Conservation (phyloP, 805 yeast genomes). For the Zygotorulaspora danielsina region DNA sequence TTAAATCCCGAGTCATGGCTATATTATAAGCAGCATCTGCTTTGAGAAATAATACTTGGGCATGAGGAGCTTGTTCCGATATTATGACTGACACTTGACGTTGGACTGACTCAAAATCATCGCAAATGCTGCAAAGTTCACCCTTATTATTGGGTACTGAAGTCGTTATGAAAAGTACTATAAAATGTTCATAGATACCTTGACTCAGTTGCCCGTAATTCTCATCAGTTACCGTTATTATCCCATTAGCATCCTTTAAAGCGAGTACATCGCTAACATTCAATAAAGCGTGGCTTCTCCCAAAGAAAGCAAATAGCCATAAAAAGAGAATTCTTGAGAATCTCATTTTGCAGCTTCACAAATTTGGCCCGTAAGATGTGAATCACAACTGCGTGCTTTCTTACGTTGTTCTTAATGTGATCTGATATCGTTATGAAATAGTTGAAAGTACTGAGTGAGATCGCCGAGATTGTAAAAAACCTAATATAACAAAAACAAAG, state of each 20-base stretch:
- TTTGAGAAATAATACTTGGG: constrained; percentile 43
- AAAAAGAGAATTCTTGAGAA: constrained; percentile 1
- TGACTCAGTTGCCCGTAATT: constrained; percentile 39
- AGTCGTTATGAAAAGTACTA: constrained; percentile 53
- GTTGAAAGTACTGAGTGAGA: no score
- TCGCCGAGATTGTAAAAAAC: no score
- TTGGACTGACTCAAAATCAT: constrained; percentile 40
- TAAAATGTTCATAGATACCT: constrained; percentile 50
- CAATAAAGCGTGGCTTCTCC: constrained; percentile 3
- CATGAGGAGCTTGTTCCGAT: constrained; percentile 41
- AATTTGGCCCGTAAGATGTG: no score
- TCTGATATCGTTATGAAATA: no score
- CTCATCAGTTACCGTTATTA: constrained; percentile 42
- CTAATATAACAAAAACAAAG: no score
- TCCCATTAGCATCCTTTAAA: constrained; percentile 32
- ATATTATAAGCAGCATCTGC: constrained; percentile 49
- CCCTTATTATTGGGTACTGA: constrained; percentile 43
- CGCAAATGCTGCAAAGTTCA: constrained; percentile 39
- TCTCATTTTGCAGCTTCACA: constrained; percentile 1
- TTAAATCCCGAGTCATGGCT: constrained; percentile 39
- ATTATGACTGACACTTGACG: constrained; percentile 43
- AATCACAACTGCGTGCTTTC: no score
- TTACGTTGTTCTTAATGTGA: no score
- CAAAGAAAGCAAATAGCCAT: constrained; percentile 2
- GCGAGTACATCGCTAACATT: constrained; percentile 12